A percentile compares a stretch with the other conserved stretches of the same genome.
Evolutionary conservation across 306 rosid genomes (phyloP).

Genomic region (Cyamopsis tetragonoloba): DNA sequence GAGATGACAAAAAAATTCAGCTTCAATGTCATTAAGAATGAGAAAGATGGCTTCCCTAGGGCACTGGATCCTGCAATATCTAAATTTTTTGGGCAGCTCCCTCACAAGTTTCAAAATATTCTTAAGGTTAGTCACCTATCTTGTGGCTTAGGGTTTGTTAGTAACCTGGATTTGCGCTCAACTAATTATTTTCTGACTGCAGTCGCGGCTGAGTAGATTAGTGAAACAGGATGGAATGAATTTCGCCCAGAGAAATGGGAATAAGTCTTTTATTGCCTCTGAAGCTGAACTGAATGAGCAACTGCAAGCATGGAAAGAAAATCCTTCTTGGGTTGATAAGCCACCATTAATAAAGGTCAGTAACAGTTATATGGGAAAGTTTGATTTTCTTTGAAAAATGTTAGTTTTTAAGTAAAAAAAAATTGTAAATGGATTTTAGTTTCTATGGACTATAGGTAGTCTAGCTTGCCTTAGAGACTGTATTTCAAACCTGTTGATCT

Average conservation of each 20-base stretch:
- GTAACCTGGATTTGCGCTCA: neutral
- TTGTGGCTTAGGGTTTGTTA: neutral
- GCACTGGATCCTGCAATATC: constrained; percentile 47
- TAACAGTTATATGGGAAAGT: neutral
- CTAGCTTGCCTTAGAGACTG: constrained; percentile 15
- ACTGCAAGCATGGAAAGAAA: constrained; percentile 80
- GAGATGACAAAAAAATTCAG: constrained; percentile 38
- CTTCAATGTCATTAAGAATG: constrained; percentile 36
- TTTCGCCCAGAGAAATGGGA: constrained; percentile 24
- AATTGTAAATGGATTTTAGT: neutral
- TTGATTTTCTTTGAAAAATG: neutral
- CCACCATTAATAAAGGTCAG: constrained; percentile 67
- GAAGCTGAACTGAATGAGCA: constrained; percentile 77
- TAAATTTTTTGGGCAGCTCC: constrained; percentile 59
- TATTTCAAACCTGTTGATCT: neutral
- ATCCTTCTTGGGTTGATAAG: constrained; percentile 82
- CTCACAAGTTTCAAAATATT: constrained; percentile 60
- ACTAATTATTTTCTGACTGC: constrained; percentile 9
- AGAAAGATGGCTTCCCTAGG: constrained; percentile 37
- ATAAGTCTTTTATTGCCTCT: constrained; percentile 35
- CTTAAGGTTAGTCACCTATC: constrained; percentile 51
- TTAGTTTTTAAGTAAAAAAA: neutral
- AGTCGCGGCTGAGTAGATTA: constrained; percentile 67
- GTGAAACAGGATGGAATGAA: constrained; percentile 41
- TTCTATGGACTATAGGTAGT: constrained; percentile 1